Percentiles rank a stretch among this genome's conserved stretches.
Conservation (phyloP, 371 early-diverging fungal genomes). For the Sporodiniella umbellata region DNA sequence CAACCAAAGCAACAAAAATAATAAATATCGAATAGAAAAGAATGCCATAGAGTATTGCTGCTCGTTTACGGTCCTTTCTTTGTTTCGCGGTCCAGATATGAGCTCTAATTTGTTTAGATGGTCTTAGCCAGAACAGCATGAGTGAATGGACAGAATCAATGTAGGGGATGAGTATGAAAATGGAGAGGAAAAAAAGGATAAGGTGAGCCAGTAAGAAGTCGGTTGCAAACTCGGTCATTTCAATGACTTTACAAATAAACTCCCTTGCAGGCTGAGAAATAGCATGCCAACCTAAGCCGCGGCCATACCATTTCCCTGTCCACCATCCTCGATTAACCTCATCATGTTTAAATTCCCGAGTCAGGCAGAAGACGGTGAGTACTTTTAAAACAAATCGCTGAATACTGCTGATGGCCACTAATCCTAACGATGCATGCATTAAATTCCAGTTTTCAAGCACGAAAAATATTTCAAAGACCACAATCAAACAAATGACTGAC, state of each 20-base stretch:
- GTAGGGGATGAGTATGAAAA: conserved; percentile 72
- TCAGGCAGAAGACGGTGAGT: conserved; percentile 66
- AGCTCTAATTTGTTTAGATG: conserved; percentile 75
- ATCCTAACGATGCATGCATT: conserved; percentile 61
- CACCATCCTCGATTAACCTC: conserved; percentile 86
- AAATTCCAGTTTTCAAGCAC: conserved; percentile 65
- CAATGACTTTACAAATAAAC: conserved; percentile 82
- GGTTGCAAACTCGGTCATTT: conserved; percentile 79
- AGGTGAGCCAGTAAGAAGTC: conserved; percentile 78
- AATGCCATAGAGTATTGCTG: conserved; percentile 65
- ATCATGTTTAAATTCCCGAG: conserved; percentile 82
- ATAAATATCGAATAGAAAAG: conserved; percentile 64
- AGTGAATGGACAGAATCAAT: conserved; percentile 78
- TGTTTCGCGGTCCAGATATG: conserved; percentile 75
- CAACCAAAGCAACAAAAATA: conserved; percentile 57
- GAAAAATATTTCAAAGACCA: conserved; percentile 64
- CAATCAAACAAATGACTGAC: conserved; percentile 61
- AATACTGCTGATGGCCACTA: conserved; percentile 62
- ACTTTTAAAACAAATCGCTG: conserved; percentile 72
- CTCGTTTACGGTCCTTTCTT: conserved; percentile 52
- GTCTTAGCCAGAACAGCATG: conserved; percentile 84
- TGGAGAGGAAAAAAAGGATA: conserved; percentile 67
- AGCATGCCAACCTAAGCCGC: conserved; percentile 66
- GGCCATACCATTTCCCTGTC: conserved; percentile 86
- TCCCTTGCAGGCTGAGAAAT: conserved; percentile 76